Base-by-base conservation (phyloP, 345 rosid species). In the Syzygium oleosum region DNA sequence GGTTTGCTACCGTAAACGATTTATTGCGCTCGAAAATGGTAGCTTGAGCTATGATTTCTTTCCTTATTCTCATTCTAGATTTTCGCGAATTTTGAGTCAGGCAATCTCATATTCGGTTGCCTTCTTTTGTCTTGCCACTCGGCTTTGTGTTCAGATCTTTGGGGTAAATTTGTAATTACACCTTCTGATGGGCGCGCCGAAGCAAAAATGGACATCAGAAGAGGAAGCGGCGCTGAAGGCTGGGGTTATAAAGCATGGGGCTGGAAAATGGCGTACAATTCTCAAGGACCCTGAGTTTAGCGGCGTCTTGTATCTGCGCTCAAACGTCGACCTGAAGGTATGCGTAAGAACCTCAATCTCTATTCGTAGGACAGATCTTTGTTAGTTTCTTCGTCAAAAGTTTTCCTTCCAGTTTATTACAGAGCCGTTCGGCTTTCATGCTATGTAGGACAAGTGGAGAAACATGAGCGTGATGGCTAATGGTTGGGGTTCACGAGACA, bases 271-370 rank as follows among this genome's bases (percentile, higher is more conserved):
- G 99, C 96, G 99, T 51, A 98, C 99, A 5, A 97, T 98, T 90
- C 97, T 98, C 84, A 97, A 94, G 89, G 99, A 97, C 88, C 99
- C 99, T 9, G 99, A 98, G 85, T 98, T 94, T 88, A 98, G 97
- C 53, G 84, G 96, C 46, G 94, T 98, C 65, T 91, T 98, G 92
- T 95, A 92, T 92, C 89, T 97, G 84, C 99, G 99, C 38, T 98
- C 99, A 52, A 98, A 98, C 88, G 99, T 98, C 4, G 99, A 98
- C 94, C 99, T 98, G 84, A 98, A 98, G 97, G 99, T 96, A 88
- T 43, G 49, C 25, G 5, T 23, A 41, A 41, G 68, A 52, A 41
- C 43, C 59, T 54, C n/a, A 34, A 84, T 38, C 52, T 13, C 54
- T 51, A 38, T 53, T 87, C 12, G 16, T 61, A 3, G n/a, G 58